Conservation (phyloP, 2,329 filamentous ascomycete genomes). For the Ophiostoma tasmaniense region DNA sequence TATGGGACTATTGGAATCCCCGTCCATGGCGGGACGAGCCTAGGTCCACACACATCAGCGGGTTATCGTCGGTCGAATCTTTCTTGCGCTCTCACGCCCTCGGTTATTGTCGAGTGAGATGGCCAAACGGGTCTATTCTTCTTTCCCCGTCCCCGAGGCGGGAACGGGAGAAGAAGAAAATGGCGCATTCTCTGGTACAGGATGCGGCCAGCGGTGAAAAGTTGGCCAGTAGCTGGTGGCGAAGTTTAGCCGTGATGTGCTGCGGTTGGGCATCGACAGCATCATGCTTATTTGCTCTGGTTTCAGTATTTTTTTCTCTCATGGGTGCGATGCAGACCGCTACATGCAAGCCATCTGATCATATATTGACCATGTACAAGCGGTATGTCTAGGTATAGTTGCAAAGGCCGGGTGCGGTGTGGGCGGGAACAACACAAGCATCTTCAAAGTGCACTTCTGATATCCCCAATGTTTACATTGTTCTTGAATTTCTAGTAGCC, state of each 20-base stretch:
- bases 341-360: not conserved
- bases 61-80: not conserved
- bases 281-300: not conserved
- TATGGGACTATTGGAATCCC: not conserved
- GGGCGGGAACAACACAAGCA: not conserved
- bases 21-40: not conserved
- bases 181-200: not conserved
- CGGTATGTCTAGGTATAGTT: no score
- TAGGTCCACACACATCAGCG: not conserved
- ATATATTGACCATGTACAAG: not conserved
- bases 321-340: not conserved
- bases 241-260: not conserved
- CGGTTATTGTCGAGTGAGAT: no score
- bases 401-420: no score
- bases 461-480: not conserved
- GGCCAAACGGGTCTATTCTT: not conserved
- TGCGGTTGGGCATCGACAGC: not conserved
- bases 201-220: not conserved
- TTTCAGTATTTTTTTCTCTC: not conserved
- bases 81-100: no score
- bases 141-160: no score
- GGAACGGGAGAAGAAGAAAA: not conserved
- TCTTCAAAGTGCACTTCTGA: not conserved
- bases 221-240: not conserved
- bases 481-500: not conserved